Evolutionary conservation across 2,329 filamentous ascomycete genomes (phyloP).

Genomic region (Colletotrichum gigasporum): DNA sequence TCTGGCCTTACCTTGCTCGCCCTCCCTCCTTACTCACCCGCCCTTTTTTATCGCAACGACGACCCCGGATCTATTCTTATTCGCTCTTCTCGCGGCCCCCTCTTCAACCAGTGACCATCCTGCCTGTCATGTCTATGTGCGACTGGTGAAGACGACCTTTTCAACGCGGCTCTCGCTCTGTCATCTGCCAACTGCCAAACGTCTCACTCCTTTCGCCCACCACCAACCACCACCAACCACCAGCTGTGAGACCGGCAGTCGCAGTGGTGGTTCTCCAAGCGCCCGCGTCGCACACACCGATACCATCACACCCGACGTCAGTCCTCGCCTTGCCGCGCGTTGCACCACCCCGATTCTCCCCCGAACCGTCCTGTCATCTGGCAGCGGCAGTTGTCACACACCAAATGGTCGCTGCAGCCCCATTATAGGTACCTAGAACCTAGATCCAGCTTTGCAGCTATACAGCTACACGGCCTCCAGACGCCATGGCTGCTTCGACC

Average conservation of each 20-base stretch:
- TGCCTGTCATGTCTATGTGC: constrained; percentile 29
- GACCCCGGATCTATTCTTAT: constrained; percentile 19
- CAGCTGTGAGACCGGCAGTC: constrained; percentile 16
- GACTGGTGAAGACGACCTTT: constrained; percentile 19
- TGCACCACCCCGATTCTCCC: constrained; percentile 15
- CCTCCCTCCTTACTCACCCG: constrained; percentile 19
- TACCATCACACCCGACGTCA: background rate
- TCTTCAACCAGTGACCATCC: constrained; percentile 24
- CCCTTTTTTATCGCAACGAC: constrained; percentile 20
- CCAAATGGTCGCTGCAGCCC: constrained; percentile 24
- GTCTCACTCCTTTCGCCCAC: constrained; percentile 4
- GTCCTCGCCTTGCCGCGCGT: constrained; percentile 10
- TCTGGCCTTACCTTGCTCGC: constrained; percentile 18
- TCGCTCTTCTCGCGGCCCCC: constrained; percentile 17
- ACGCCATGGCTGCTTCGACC: constrained; percentile 33
- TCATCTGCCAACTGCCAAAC: too few species aligned
- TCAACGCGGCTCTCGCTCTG: background rate
- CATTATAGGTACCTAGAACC: constrained; percentile 9
- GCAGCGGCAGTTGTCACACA: constrained; percentile 23
- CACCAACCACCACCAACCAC: background rate
- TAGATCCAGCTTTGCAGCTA: too few species aligned
- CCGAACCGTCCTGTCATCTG: constrained; percentile 13
- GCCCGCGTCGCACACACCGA: constrained; percentile 25
- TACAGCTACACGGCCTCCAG: constrained; percentile 12
- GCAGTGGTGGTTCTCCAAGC: constrained; percentile 13